Conservation (phyloP, 148 eudicot genomes). For the Dysphania ambrosioides region DNA sequence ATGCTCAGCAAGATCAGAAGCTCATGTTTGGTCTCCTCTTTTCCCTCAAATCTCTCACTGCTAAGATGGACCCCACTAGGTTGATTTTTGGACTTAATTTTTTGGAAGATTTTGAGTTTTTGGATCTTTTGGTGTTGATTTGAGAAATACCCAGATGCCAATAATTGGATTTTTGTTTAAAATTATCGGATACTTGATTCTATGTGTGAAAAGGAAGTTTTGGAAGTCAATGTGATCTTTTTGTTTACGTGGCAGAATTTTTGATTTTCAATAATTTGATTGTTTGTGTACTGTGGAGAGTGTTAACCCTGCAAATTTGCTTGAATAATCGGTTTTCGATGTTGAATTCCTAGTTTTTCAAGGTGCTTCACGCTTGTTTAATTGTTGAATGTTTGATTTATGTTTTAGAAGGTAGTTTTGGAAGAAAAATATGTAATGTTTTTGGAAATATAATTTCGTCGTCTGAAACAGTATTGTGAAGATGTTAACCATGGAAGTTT, state of each 20-base stretch:
- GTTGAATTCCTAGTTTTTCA: too few species aligned
- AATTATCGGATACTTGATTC: too few species aligned
- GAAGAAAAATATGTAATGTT: too few species aligned
- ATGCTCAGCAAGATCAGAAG: conserved; percentile 78
- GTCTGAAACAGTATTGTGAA: too few species aligned
- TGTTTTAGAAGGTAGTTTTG: too few species aligned
- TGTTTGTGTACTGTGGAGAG: not conserved
- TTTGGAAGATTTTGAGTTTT: too few species aligned
- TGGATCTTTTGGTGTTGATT: not conserved
- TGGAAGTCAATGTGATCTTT: not conserved
- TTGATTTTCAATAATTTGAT: not conserved
- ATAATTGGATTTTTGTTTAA: not conserved
- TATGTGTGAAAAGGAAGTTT: not conserved
- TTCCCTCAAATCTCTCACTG: conserved; percentile 84
- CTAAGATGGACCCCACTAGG: conserved; percentile 94
- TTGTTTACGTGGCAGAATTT: not conserved
- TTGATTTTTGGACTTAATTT: conserved; percentile 9
- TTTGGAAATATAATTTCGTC: too few species aligned
- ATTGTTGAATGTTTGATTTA: too few species aligned
- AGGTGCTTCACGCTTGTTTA: not conserved
- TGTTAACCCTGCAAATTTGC: not conserved
- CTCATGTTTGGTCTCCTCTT: conserved; percentile 94
- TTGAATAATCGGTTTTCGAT: not conserved
- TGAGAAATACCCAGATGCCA: not conserved
- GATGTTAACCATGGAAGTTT: too few species aligned